phyloP scores from a whole-genome alignment of 371 early-diverging fungal species.

The Mucor piriformis region DNA sequence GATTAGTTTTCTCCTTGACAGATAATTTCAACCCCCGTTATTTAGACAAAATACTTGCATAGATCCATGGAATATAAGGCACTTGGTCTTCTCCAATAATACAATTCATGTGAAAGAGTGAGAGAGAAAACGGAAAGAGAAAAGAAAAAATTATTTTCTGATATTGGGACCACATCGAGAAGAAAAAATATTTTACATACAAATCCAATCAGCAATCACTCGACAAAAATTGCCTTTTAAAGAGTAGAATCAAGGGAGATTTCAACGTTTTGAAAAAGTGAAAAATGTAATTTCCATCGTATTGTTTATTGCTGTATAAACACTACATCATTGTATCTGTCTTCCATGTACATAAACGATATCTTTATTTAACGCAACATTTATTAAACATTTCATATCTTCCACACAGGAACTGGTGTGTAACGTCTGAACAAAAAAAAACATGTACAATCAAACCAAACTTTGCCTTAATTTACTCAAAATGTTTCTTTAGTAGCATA shows the following conservation, averaged over 20 bases:
- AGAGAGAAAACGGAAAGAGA: not conserved
- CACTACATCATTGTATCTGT: not conserved
- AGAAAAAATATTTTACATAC: slow-evolving; percentile 5
- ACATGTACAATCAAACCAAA: too few species aligned
- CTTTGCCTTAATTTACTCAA: too few species aligned
- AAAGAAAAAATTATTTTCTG: not conserved
- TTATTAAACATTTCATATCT: too few species aligned
- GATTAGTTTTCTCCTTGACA: not conserved
- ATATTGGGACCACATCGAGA: not conserved
- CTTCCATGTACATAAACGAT: not conserved
- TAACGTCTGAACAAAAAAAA: too few species aligned
- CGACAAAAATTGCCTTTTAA: slow-evolving; percentile 22
- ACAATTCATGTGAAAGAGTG: slow-evolving; percentile 13
- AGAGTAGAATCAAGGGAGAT: not conserved
- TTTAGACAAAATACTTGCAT: slow-evolving; percentile 17
- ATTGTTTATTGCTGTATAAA: not conserved
- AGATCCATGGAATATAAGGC: slow-evolving; percentile 23
- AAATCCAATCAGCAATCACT: slow-evolving; percentile 24
- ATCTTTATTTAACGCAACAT: too few species aligned
- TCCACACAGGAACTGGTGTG: too few species aligned
- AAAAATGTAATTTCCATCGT: not conserved
- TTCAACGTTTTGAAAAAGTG: not conserved
- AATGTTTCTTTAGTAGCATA: too few species aligned
- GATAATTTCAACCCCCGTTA: not conserved
- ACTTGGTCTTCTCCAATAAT: slow-evolving; percentile 4